A percentile compares a stretch with the other conserved stretches of the same genome.
These are phyloP conservation scores for Aspergillus pseudoglaucus DNA, from an alignment of 2,329 filamentous ascomycete genomes.

Conservation along the genomic window DNA sequence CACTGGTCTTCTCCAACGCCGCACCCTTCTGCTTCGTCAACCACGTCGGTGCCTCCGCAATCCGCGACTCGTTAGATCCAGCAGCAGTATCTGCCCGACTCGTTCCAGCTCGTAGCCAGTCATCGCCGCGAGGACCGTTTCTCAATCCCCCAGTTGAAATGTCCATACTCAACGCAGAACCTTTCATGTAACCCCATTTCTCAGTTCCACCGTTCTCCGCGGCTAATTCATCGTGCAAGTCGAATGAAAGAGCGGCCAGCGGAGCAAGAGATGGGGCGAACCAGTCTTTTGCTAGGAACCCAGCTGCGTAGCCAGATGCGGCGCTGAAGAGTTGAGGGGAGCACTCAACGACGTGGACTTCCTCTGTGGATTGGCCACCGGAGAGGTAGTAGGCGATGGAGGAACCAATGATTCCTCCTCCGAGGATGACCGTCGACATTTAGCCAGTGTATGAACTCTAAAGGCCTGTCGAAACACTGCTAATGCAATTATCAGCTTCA, in stretches of 20 bases:
- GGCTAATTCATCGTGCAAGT: constrained; percentile 60
- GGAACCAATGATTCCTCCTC: constrained; percentile 63
- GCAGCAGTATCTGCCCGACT: constrained; percentile 53
- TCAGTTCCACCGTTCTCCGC: constrained; percentile 50
- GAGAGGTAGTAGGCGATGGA: constrained; percentile 69
- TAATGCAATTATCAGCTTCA: too few species aligned
- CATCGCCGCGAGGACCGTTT: constrained; percentile 46
- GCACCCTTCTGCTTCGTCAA: constrained; percentile 51
- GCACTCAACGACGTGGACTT: constrained; percentile 55
- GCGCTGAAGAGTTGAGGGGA: constrained; percentile 60
- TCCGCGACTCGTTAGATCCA: constrained; percentile 28
- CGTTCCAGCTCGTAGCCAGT: constrained; percentile 61
- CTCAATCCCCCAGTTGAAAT: constrained; percentile 29
- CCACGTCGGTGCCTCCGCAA: constrained; percentile 49
- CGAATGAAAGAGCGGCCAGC: constrained; percentile 62
- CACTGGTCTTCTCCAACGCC: constrained; percentile 55
- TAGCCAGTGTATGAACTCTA: constrained; percentile 17
- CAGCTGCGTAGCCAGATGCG: constrained; percentile 67
- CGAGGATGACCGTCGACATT: constrained; percentile 59
- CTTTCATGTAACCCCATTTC: constrained; percentile 55
- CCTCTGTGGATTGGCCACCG: constrained; percentile 22
- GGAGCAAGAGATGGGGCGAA: constrained; percentile 52
- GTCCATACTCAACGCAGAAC: constrained; percentile 54
- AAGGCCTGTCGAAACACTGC: background rate
- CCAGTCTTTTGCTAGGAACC: constrained; percentile 70